These are phyloP conservation scores for Teunomyces panamensis DNA, from an alignment of 805 yeast species.

Conservation along the genomic window DNA sequence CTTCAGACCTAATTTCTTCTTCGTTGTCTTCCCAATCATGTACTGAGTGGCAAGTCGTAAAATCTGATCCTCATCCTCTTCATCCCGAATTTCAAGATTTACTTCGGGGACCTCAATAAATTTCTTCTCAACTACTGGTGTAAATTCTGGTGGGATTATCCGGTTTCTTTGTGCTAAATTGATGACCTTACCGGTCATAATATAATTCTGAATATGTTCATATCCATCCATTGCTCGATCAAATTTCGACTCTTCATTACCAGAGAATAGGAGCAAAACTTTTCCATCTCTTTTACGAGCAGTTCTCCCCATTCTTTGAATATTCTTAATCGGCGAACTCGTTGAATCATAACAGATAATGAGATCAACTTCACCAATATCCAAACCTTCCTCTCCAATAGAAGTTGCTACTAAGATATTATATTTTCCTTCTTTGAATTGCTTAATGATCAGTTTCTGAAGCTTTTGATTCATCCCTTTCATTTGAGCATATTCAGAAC, in stretches of 20 bases:
- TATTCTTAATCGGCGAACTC: conserved; percentile 85
- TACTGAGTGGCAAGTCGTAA: conserved; percentile 65
- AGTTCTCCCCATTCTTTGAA: conserved; percentile 97
- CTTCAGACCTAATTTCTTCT: conserved; percentile 11
- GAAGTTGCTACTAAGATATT: conserved; percentile 93
- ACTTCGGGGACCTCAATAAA: conserved; percentile 69
- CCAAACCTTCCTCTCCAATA: conserved; percentile 97
- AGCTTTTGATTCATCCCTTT: conserved; percentile 89
- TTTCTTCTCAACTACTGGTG: conserved; percentile 56
- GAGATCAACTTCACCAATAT: conserved; percentile 95
- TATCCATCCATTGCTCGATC: conserved; percentile 85
- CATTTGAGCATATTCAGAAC: conserved; percentile 73
- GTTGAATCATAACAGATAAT: conserved; percentile 93
- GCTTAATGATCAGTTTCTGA: conserved; percentile 74
- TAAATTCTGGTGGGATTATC: conserved; percentile 57
- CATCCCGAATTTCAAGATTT: conserved; percentile 53
- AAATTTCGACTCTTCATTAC: conserved; percentile 74
- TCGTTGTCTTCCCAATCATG: conserved; percentile 43
- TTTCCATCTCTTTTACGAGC: conserved; percentile 92
- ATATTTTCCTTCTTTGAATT: conserved; percentile 68
- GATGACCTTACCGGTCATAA: conserved; percentile 47
- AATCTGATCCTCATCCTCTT: conserved; percentile 63
- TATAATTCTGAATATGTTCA: conserved; percentile 68
- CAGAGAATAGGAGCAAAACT: conserved; percentile 70
- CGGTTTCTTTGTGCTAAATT: conserved; percentile 53